Percentiles rank a stretch among this genome's conserved stretches.
Evolutionary conservation across 805 yeast genomes (phyloP).

Genomic region (Lipomyces yamadae): DNA sequence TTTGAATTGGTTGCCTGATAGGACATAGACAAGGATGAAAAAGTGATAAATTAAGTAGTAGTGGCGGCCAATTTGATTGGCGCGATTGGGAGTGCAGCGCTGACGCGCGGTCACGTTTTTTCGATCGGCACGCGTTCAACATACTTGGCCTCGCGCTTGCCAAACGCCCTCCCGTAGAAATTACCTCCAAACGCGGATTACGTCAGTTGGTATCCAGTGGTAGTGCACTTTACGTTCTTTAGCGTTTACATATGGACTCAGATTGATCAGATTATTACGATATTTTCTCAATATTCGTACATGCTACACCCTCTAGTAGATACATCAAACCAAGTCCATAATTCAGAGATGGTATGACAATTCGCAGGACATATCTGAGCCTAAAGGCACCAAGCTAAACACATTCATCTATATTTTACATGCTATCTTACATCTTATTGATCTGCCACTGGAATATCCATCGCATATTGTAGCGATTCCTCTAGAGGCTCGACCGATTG

Average conservation of each 20-base stretch:
- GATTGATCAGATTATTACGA: too few species aligned
- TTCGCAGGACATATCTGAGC: neutral
- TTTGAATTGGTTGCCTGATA: neutral
- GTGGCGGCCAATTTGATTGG: neutral
- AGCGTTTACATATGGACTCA: too few species aligned
- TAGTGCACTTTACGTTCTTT: too few species aligned
- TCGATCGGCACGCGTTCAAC: neutral
- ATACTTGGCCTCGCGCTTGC: neutral
- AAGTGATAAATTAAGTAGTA: neutral
- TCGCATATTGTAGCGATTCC: conserved; percentile 21
- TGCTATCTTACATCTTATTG: neutral
- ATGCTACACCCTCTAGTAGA: neutral
- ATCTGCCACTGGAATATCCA: conserved; percentile 23
- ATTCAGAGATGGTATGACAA: neutral
- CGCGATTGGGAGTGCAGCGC: neutral
- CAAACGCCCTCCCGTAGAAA: too few species aligned
- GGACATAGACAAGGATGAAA: neutral
- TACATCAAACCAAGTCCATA: neutral
- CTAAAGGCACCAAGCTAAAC: neutral
- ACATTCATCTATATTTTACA: neutral
- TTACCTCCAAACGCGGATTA: too few species aligned
- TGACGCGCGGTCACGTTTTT: neutral
- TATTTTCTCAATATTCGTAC: neutral
- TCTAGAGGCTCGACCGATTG: conserved; percentile 21
- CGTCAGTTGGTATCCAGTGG: too few species aligned